Percentiles rank a stretch among this genome's conserved stretches.
These are phyloP conservation scores for Dryas alaskensis DNA, from an alignment of 306 rosid genomes.

Conservation along the genomic window DNA sequence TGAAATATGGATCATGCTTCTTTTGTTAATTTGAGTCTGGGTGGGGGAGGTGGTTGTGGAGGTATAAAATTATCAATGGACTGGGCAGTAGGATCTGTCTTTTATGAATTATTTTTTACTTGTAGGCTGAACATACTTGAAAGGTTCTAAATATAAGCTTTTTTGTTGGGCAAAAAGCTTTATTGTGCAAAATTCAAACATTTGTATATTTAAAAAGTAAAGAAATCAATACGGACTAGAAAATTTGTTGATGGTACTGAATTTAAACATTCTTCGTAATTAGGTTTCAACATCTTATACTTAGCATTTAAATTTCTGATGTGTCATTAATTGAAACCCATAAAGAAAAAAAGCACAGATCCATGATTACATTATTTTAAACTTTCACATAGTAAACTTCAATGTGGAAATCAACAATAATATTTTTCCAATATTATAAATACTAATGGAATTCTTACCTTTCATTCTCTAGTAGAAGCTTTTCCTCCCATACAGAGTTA, in stretches of 20 bases:
- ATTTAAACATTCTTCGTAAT: neutral
- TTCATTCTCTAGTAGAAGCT: constrained; percentile 52
- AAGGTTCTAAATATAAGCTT: neutral
- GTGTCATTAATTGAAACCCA: neutral
- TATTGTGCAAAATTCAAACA: too few species aligned
- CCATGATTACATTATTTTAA: neutral
- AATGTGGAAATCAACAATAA: constrained; percentile 8
- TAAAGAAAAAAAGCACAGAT: neutral
- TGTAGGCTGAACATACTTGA: neutral
- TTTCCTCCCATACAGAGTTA: constrained; percentile 89
- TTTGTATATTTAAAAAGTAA: neutral
- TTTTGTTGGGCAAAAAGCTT: neutral
- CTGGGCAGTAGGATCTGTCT: too few species aligned
- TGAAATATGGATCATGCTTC: neutral
- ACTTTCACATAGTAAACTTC: neutral
- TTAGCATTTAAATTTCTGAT: neutral
- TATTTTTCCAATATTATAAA: neutral
- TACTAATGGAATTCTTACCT: constrained; percentile 42
- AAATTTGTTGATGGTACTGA: neutral
- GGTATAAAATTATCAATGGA: too few species aligned
- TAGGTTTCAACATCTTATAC: neutral
- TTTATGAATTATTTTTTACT: neutral
- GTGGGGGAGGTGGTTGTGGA: too few species aligned
- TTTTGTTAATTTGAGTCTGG: neutral
- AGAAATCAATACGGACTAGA: neutral